phyloP scores from a whole-genome alignment of 306 rosid genomes.

The Crataegus laevigata region DNA sequence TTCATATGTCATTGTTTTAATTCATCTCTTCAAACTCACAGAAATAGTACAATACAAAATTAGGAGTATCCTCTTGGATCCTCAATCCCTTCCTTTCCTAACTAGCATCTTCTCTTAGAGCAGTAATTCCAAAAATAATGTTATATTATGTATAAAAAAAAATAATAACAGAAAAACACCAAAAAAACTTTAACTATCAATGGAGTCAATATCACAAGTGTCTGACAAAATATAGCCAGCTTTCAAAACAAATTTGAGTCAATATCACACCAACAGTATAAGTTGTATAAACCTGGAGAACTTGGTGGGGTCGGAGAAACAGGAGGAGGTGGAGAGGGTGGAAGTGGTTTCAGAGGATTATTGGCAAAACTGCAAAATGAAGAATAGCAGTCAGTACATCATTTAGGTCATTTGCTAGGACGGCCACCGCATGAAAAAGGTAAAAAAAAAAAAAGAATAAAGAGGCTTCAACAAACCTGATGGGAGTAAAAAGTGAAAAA shows the following conservation, averaged over 20 bases:
- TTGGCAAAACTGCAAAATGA: slow-evolving; percentile 52
- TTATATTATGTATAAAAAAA: neutral
- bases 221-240: neutral
- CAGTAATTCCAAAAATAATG: neutral
- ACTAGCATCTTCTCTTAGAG: neutral
- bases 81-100: neutral
- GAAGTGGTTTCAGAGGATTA: slow-evolving; percentile 32
- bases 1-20: no score
- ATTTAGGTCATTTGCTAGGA: neutral
- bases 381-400: slow-evolving; percentile 10
- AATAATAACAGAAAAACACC: neutral
- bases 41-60: neutral
- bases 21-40: no score
- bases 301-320: slow-evolving; percentile 18
- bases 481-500: slow-evolving; percentile 76
- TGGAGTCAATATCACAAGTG: neutral
- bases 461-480: slow-evolving; percentile 49
- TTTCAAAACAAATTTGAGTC: neutral
- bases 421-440: neutral
- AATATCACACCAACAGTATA: neutral
- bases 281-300: slow-evolving; percentile 36
- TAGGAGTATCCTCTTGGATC: neutral
- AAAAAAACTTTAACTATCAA: neutral
- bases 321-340: slow-evolving; percentile 34
- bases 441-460: neutral